phyloP scores from a whole-genome alignment of 306 rosid genomes.

The Malus sieversii region DNA sequence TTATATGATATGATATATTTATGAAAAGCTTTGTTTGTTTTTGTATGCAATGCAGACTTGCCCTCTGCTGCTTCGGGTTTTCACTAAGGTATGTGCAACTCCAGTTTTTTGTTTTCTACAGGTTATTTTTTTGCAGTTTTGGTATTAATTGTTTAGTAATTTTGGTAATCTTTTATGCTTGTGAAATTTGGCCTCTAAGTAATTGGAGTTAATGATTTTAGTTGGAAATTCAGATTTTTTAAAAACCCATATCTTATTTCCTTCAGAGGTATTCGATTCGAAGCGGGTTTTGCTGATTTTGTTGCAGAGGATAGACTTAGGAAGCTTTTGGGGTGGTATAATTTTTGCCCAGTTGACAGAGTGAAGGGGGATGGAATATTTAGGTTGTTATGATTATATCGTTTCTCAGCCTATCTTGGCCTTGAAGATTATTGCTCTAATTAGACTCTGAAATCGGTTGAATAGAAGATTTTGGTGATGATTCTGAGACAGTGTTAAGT shows the following conservation, averaged over 20 bases:
- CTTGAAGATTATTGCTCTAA: not conserved
- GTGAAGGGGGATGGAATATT: not conserved
- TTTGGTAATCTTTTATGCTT: not conserved
- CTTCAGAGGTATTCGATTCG: not conserved
- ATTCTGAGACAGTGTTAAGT: not conserved
- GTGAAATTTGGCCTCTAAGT: not conserved
- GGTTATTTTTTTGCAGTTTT: not conserved
- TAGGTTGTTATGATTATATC: not conserved
- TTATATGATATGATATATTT: not conserved
- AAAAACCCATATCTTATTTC: not conserved
- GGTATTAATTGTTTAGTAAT: not conserved
- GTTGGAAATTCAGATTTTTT: not conserved
- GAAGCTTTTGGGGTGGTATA: not conserved
- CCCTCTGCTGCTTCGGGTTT: constrained; percentile 86
- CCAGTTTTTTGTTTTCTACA: not conserved
- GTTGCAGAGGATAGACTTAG: not conserved
- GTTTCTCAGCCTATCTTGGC: not conserved
- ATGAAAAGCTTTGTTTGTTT: not conserved
- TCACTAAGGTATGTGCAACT: constrained; percentile 57
- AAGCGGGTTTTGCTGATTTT: not conserved
- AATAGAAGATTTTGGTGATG: not conserved
- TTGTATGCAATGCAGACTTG: constrained; percentile 50
- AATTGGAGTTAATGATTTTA: not conserved
- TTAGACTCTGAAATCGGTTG: not conserved
- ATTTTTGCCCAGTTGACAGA: not conserved